A percentile compares a stretch with the other conserved stretches of the same genome.
These are phyloP conservation scores for Candida broadrunensis DNA, from an alignment of 805 yeast species.

Conservation along the genomic window DNA sequence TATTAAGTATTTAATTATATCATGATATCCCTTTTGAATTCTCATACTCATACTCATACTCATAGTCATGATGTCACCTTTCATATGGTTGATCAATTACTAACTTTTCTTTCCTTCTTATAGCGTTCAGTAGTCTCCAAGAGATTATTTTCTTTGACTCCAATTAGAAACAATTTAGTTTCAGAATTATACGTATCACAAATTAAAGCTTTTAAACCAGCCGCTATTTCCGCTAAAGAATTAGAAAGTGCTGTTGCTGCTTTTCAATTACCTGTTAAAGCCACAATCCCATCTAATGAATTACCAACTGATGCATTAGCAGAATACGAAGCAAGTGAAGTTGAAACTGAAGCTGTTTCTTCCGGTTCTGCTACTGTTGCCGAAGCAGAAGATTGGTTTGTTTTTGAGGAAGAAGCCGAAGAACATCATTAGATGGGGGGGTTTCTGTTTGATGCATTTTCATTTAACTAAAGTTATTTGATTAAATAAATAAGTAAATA, in stretches of 20 bases:
- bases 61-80: no score
- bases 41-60: no score
- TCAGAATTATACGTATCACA: conserved; percentile 85
- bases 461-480: no score
- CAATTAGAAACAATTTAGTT: conserved; percentile 56
- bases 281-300: conserved; percentile 71
- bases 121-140: conserved; percentile 34
- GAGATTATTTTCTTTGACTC: conserved; percentile 41
- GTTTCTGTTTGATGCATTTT: no score
- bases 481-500: no score
- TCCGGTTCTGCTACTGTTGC: conserved; percentile 40
- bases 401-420: conserved; percentile 63
- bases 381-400: conserved; percentile 74
- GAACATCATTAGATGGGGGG: conserved; percentile 54
- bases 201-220: conserved; percentile 85
- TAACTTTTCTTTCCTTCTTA: conserved; percentile 2
- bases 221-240: conserved; percentile 67
- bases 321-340: conserved; percentile 66
- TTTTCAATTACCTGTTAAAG: conserved; percentile 80
- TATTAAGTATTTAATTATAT: no score
- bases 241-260: conserved; percentile 77
- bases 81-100: neutral
- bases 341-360: conserved; percentile 55
- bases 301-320: conserved; percentile 65
- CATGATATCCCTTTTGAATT: no score